These are phyloP conservation scores for Capronia coronata DNA, from an alignment of 2,329 filamentous ascomycete genomes.

Conservation along the genomic window DNA sequence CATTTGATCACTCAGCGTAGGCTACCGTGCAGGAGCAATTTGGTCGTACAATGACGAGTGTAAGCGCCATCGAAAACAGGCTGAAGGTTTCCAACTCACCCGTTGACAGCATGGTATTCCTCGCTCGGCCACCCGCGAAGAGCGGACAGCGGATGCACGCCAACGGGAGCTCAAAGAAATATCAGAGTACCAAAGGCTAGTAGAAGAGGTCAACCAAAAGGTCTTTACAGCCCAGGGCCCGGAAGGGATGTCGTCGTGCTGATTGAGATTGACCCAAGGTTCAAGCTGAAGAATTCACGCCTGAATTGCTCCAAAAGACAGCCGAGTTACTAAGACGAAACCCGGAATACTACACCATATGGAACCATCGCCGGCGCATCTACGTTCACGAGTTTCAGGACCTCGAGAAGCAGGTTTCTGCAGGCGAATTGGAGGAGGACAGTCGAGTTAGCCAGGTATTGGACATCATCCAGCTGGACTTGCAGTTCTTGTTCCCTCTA, in stretches of 20 bases:
- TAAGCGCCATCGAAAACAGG: conserved; percentile 9
- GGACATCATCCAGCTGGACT: conserved; percentile 62
- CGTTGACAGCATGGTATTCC: conserved; percentile 69
- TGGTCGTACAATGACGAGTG: conserved; percentile 23
- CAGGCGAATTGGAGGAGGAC: conserved; percentile 29
- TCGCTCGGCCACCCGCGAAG: conserved; percentile 54
- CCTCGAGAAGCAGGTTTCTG: conserved; percentile 20
- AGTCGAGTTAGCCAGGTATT: conserved; percentile 34
- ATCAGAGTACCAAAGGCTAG: conserved; percentile 64
- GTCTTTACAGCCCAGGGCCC: conserved; percentile 38
- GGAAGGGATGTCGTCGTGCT: conserved; percentile 1
- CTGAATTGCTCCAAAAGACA: conserved; percentile 40
- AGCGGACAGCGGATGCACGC: conserved; percentile 62
- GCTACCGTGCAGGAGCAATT: neutral
- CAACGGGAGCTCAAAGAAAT: conserved; percentile 70
- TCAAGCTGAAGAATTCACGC: conserved; percentile 36
- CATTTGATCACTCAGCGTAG: neutral
- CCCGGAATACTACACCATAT: conserved; percentile 46
- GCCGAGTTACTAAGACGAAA: conserved; percentile 42
- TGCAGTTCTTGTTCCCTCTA: conserved; percentile 76
- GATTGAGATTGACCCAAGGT: conserved; percentile 32
- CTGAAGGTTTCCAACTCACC: neutral
- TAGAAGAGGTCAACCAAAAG: conserved; percentile 60
- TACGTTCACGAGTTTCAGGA: conserved; percentile 26
- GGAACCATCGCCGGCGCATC: conserved; percentile 58